phyloP scores from a whole-genome alignment of 2,329 filamentous ascomycete genomes.

The Plenodomus lindquistii region DNA sequence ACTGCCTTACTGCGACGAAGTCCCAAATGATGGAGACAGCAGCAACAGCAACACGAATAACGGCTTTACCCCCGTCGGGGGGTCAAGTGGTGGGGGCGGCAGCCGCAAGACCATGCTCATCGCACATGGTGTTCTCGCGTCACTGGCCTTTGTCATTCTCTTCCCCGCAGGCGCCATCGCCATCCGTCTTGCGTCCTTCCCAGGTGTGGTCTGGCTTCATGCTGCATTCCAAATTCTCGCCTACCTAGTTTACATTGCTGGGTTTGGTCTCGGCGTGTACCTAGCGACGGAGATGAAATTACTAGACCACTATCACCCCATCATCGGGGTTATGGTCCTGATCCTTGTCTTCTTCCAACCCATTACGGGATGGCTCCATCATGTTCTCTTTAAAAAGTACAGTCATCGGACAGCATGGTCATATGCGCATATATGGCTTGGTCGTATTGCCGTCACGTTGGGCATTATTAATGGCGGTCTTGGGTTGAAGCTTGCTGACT shows the following conservation, averaged over 20 bases:
- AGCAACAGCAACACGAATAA: slow-evolving; percentile 15
- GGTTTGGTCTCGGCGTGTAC: slow-evolving; percentile 56
- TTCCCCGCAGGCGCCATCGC: slow-evolving; percentile 51
- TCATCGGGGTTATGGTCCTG: slow-evolving; percentile 60
- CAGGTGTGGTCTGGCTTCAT: slow-evolving; percentile 51
- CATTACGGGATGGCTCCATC: slow-evolving; percentile 56
- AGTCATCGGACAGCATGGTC: slow-evolving; percentile 52
- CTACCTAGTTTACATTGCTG: slow-evolving; percentile 53
- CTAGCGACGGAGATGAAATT: slow-evolving; percentile 47
- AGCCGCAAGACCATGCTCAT: slow-evolving; percentile 41
- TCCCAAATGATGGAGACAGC: slow-evolving; percentile 4
- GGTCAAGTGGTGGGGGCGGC: not conserved
- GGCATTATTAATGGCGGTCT: slow-evolving; percentile 63
- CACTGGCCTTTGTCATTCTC: slow-evolving; percentile 50
- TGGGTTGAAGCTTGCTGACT: slow-evolving; percentile 54
- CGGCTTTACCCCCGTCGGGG: slow-evolving; percentile 21
- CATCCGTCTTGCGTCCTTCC: slow-evolving; percentile 49
- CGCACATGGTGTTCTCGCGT: slow-evolving; percentile 50
- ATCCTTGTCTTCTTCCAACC: slow-evolving; percentile 59
- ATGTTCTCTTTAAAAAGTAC: slow-evolving; percentile 54
- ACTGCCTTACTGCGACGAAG: slow-evolving; percentile 37
- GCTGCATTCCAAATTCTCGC: slow-evolving; percentile 54
- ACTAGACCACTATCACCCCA: slow-evolving; percentile 51
- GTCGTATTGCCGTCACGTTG: slow-evolving; percentile 54
- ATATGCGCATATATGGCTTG: slow-evolving; percentile 59